phyloP scores from a whole-genome alignment of 2,329 filamentous ascomycete genomes.

The Ophiostoma sp. region DNA sequence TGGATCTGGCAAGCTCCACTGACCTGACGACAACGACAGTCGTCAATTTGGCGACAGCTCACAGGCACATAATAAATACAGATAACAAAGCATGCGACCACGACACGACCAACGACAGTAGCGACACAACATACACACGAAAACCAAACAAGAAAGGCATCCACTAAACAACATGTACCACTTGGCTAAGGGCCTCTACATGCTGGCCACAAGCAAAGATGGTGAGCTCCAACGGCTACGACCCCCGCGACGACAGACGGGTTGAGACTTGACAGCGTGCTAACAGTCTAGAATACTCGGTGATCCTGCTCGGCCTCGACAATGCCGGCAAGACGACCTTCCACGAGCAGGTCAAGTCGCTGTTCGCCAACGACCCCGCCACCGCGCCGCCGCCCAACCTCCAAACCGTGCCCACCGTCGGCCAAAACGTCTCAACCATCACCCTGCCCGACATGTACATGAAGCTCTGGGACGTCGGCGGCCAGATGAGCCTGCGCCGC shows the following conservation, averaged over 20 bases:
- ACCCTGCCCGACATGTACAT: conserved; percentile 90
- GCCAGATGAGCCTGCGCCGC: conserved; percentile 79
- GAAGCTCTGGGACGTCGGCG: conserved; percentile 97
- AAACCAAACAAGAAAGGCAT: neutral
- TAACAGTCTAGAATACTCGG: conserved; percentile 71
- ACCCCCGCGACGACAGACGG: neutral
- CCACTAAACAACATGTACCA: conserved; percentile 67
- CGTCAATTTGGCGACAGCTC: neutral
- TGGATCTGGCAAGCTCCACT: conserved; percentile 7
- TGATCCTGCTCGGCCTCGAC: conserved; percentile 93
- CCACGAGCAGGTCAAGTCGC: conserved; percentile 89
- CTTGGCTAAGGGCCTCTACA: conserved; percentile 88
- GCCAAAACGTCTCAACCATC: conserved; percentile 92
- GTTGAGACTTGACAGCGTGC: neutral
- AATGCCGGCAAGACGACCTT: conserved; percentile 98
- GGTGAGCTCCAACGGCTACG: conserved; percentile 45
- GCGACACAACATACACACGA: neutral
- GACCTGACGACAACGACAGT: neutral
- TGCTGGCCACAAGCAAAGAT: conserved; percentile 95
- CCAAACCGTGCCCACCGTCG: conserved; percentile 93
- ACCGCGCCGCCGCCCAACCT: conserved; percentile 54
- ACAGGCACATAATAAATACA: neutral
- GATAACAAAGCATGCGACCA: neutral
- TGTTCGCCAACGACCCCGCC: conserved; percentile 60
- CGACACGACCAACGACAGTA: neutral